Evolutionary conservation across 805 yeast species (phyloP).

Genomic region (Pichia scutulata): DNA sequence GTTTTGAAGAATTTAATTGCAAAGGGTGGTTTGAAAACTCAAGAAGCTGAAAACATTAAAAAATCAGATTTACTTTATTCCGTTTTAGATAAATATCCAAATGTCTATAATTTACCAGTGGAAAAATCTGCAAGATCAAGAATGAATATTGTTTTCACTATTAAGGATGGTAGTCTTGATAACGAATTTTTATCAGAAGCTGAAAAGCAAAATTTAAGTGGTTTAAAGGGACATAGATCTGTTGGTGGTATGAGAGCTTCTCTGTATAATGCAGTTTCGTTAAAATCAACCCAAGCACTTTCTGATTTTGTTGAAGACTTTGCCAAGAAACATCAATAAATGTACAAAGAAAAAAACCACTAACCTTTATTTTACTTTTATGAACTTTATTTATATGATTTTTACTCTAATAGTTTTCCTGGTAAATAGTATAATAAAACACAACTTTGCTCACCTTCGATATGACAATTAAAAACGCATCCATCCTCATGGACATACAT

Average conservation of each 20-base stretch:
- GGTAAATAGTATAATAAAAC: slow-evolving; percentile 55
- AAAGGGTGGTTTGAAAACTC: slow-evolving; percentile 65
- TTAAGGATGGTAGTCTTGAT: slow-evolving; percentile 52
- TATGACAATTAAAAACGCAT: slow-evolving; percentile 56
- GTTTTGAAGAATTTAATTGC: slow-evolving; percentile 57
- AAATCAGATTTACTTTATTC: slow-evolving; percentile 63
- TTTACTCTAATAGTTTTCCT: slow-evolving; percentile 8
- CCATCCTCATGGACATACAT: slow-evolving; percentile 44
- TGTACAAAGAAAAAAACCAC: neutral
- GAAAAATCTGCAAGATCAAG: slow-evolving; percentile 58
- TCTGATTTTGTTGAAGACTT: slow-evolving; percentile 52
- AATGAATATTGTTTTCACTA: slow-evolving; percentile 91
- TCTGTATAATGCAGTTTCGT: slow-evolving; percentile 76
- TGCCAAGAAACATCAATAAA: slow-evolving; percentile 35
- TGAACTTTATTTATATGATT: neutral
- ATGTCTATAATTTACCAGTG: slow-evolving; percentile 61
- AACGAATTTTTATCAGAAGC: slow-evolving; percentile 66
- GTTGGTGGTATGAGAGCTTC: slow-evolving; percentile 97
- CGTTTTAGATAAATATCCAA: slow-evolving; percentile 59
- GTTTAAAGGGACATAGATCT: slow-evolving; percentile 91
- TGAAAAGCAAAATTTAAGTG: slow-evolving; percentile 48
- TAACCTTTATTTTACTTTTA: neutral
- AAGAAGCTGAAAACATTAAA: slow-evolving; percentile 45
- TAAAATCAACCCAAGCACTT: slow-evolving; percentile 50
- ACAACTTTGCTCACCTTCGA: slow-evolving; percentile 58